Base-by-base conservation (phyloP, 2,329 filamentous ascomycete genomes). In the Periconia sp. region DNA sequence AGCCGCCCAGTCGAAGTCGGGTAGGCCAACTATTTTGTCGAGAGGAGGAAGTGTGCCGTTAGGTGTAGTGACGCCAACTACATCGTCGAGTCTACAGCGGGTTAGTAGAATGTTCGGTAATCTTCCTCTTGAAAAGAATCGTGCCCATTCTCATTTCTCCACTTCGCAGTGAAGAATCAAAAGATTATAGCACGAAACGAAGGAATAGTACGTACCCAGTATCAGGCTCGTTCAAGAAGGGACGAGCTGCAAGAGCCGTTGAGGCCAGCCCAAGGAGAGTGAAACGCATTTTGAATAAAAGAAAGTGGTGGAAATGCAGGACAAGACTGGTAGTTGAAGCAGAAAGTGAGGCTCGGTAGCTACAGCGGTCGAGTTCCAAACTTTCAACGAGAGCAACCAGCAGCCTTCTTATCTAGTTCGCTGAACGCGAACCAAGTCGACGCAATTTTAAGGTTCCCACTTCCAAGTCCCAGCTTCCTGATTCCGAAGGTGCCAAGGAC, bases 1-100 rank as follows among this genome's bases (percentile, higher is more conserved):
- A 19, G 81, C 81, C 2, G 78, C 78, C 68, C 74, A 82, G 41
- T 84, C 79, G 59, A 83, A 84, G 69, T 84, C 82, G 1, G 77
- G 79, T 7, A 84, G 70, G 15, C 79, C 80, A 11, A 80, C 66
- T 41, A 84, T 76, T 50, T 71, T 61, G 15, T 72, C 64, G 7
- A 84, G 66, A 45, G 76, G 64, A 9, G 81, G 77, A 41, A 83
- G 27, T 57, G 62, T 27, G 69, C 73, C 40, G 75, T 71, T 49
- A 35, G 68, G 49, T 5, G 20, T 10, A 14, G 59, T 47, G 11
- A 58, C 51, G 27, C 53, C 60, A 6, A 71, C 55, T 13, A 58
- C 56, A 1, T 59, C 62, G 8, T 71, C 67, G 27, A 73, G 62
- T 5, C 53, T 55, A 18, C n/a, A 6, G 33, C 11, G 15, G 5